phyloP scores from a whole-genome alignment of 257 asterid genomes.

The Cinchona pubescens region DNA sequence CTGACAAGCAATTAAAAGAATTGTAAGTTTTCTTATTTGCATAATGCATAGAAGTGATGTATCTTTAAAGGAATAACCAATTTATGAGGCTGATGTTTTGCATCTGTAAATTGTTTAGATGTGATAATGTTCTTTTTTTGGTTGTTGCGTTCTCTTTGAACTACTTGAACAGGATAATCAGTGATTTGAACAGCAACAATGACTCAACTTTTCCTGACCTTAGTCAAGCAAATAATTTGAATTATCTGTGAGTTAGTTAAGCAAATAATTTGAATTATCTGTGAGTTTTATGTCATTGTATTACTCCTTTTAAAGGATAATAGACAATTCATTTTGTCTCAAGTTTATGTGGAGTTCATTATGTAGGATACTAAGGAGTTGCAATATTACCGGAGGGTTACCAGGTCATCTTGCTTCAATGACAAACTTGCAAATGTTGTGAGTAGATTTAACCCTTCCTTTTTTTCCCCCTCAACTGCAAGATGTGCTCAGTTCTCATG shows the following conservation, averaged over 20 bases:
- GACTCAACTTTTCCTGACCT: conserved; percentile 51
- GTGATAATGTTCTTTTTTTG: no score
- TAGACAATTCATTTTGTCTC: background rate
- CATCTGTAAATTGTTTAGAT: background rate
- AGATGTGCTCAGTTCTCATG: background rate
- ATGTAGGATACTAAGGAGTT: conserved; percentile 67
- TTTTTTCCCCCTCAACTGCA: background rate
- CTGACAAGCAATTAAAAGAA: conserved; percentile 50
- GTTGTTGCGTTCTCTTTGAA: conserved; percentile 4
- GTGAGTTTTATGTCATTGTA: conserved; percentile 35
- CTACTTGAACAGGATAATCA: conserved; percentile 47
- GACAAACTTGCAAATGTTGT: conserved; percentile 40
- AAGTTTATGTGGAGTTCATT: conserved; percentile 13
- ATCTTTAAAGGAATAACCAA: background rate
- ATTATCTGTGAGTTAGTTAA: conserved; percentile 55
- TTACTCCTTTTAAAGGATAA: background rate
- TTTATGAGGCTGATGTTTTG: conserved; percentile 10
- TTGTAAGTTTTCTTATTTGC: conserved; percentile 40
- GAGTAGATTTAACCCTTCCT: conserved; percentile 27
- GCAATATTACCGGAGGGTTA: conserved; percentile 55
- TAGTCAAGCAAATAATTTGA: conserved; percentile 26
- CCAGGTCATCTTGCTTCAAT: conserved; percentile 41
- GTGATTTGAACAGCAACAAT: conserved; percentile 58
- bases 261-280: conserved; percentile 33
- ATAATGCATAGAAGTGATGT: background rate